phyloP scores from a whole-genome alignment of 1,284 basidiomycete genomes.

The Ustilago shanxiensis region DNA sequence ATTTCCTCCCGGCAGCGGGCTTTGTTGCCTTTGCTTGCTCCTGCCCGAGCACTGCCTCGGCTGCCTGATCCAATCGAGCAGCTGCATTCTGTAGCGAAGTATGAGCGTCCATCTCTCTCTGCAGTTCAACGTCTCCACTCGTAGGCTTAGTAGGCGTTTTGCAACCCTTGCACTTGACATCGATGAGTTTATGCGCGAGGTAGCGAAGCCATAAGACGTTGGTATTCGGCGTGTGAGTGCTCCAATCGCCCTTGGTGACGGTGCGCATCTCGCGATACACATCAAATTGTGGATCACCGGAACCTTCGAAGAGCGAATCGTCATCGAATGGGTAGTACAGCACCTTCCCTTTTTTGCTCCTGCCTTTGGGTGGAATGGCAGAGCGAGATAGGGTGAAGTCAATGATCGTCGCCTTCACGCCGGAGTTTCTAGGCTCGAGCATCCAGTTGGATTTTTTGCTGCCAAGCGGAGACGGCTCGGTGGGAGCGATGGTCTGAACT shows the following conservation, averaged over 20 bases:
- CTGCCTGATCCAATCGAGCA: conserved; percentile 14
- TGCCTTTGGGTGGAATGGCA: conserved; percentile 20
- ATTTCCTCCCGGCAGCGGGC: conserved; percentile 14
- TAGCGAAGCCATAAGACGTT: conserved; percentile 94
- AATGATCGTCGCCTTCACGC: conserved; percentile 85
- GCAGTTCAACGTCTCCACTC: conserved; percentile 12
- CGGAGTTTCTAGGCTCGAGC: conserved; percentile 70
- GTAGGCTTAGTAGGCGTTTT: conserved; percentile 16
- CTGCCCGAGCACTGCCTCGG: conserved; percentile 6
- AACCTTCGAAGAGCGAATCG: conserved; percentile 72
- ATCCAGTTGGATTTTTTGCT: conserved; percentile 8
- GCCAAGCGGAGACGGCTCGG: neutral
- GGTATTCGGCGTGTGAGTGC: conserved; percentile 80
- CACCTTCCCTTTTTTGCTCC: conserved; percentile 20
- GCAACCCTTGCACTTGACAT: conserved; percentile 30
- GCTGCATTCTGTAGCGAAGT: conserved; percentile 8
- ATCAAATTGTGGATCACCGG: conserved; percentile 93
- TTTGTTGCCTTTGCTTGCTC: neutral
- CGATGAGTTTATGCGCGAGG: conserved; percentile 78
- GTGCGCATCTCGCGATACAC: conserved; percentile 88
- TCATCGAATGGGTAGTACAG: conserved; percentile 68
- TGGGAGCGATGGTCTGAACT: conserved; percentile 71
- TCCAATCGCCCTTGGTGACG: conserved; percentile 77
- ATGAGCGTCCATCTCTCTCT: conserved; percentile 20
- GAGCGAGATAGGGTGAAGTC: conserved; percentile 89